A percentile compares a stretch with the other conserved stretches of the same genome.
Evolutionary conservation across 371 early-diverging fungal genomes (phyloP).

Genomic region (Basidiobolus meristosporus): DNA sequence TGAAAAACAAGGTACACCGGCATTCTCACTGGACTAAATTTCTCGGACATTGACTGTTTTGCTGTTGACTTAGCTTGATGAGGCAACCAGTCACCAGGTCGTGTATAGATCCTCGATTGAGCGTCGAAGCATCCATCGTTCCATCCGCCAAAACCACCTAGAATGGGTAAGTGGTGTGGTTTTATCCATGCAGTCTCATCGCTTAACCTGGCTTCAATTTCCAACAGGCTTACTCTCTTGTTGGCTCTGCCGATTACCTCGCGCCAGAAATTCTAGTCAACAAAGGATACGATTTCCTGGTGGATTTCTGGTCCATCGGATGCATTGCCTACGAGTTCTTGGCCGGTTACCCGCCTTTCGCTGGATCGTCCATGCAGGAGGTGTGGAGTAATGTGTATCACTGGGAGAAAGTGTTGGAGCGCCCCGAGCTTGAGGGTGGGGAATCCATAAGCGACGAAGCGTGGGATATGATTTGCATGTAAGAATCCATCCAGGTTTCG

Average conservation of each 20-base stretch:
- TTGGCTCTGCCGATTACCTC: constrained; percentile 74
- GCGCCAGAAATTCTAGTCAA: constrained; percentile 41
- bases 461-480: constrained; percentile 46
- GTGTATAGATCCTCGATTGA: too few relatives aligned
- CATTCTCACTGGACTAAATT: constrained; percentile 4
- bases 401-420: constrained; percentile 45
- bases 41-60: constrained; percentile 9
- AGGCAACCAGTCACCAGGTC: not conserved
- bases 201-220: constrained; percentile 1
- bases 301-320: constrained; percentile 82
- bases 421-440: constrained; percentile 48
- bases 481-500: constrained; percentile 1
- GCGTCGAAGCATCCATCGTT: too few relatives aligned
- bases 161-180: constrained; percentile 5
- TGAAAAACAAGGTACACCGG: constrained; percentile 22
- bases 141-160: constrained; percentile 2
- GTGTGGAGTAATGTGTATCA: constrained; percentile 69
- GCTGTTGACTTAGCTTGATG: constrained; percentile 7
- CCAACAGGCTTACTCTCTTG: constrained; percentile 30
- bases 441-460: constrained; percentile 43
- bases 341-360: constrained; percentile 61
- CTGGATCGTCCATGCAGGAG: constrained; percentile 51
- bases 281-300: constrained; percentile 44
- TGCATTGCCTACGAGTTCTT: constrained; percentile 79
- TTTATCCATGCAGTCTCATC: constrained; percentile 7